Conservation (phyloP, 371 early-diverging fungal genomes). For the Mucor lusitanicus region DNA sequence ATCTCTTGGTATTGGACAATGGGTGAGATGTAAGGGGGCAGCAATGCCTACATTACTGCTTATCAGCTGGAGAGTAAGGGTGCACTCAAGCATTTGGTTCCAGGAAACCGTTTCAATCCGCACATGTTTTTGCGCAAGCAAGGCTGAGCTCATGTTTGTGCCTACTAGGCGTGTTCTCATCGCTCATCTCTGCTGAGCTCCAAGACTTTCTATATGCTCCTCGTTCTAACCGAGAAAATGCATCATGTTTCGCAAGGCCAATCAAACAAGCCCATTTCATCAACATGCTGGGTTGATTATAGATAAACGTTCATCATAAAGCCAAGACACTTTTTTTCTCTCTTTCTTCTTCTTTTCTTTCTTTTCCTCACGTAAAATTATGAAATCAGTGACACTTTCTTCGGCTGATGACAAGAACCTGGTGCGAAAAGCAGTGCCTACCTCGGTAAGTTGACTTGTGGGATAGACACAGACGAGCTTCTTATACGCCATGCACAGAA, state of each 20-base stretch:
- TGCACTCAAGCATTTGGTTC: too few relatives aligned
- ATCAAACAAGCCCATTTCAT: not conserved
- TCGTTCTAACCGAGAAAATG: not conserved
- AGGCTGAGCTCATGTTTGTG: too few relatives aligned
- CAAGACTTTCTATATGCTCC: not conserved
- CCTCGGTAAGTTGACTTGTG: slow-evolving; percentile 28
- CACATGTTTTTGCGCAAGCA: too few relatives aligned
- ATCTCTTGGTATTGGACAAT: too few relatives aligned
- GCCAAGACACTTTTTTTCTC: not conserved
- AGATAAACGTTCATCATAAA: not conserved
- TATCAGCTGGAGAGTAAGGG: too few relatives aligned
- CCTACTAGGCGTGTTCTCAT: too few relatives aligned
- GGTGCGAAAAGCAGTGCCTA: slow-evolving; percentile 42
- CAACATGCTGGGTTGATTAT: not conserved
- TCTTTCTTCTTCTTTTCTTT: not conserved
- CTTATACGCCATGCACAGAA: slow-evolving; percentile 46
- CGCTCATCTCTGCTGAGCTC: not conserved
- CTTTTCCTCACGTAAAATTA: not conserved
- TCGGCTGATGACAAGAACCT: slow-evolving; percentile 40
- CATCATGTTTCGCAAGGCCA: not conserved
- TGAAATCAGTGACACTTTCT: slow-evolving; percentile 29
- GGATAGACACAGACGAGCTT: too few relatives aligned
- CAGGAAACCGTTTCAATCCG: too few relatives aligned
- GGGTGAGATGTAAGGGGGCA: too few relatives aligned
- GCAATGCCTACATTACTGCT: too few relatives aligned